Evolutionary conservation across 257 asterid genomes (phyloP), one percentile per base, ranked within the genome.

Genomic region (Nicotiana attenuata): DNA sequence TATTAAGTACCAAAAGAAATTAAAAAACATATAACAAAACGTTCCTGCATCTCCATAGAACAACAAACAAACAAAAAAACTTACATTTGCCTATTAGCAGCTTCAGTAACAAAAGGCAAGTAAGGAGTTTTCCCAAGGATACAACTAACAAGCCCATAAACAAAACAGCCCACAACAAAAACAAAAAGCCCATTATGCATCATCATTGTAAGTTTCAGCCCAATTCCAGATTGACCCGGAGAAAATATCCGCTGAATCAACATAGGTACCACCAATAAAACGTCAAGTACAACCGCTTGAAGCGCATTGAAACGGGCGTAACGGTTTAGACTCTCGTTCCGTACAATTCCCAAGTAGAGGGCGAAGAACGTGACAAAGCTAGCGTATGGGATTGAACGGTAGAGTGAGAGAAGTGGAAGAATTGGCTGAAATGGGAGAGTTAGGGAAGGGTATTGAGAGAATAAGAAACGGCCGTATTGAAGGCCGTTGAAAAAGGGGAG

Each of bases 401-500:
- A 94, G 83, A 92, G 88, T 3, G 97, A 91, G 50, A 94, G 89
- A 24, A 96, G 84, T 0, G 99, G 97, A 81, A 94, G 71, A n/a
- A 96, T 82, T 2, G 99, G 97, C 80, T 91, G 91, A 68, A 96
- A 87, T 0, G 99, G 98, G 20, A 84, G 57, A 31, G 97, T 93
- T 19, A 94, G 82, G 56, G 83, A 2, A 0, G 99, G 99, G 90
- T 83, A 96, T 73, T 88, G 92, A 5, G 93, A 45, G 90, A 96
- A 90, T 24, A 96, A 92, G 92, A 90, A 96, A 3, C 97, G 94
- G 5, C 97, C 97, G 89, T 96, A 96, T 57, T 94, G 97, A 82
- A 96, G 88, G 84, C 97, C 94, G 87, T 96, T 94, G 93, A 94
- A 88, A 84, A 96, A 86, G 1, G 99, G 98, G 83, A 96, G 93